Base-by-base conservation (phyloP, 2,329 filamentous ascomycete genomes). In the Fusarium bulbicola region DNA sequence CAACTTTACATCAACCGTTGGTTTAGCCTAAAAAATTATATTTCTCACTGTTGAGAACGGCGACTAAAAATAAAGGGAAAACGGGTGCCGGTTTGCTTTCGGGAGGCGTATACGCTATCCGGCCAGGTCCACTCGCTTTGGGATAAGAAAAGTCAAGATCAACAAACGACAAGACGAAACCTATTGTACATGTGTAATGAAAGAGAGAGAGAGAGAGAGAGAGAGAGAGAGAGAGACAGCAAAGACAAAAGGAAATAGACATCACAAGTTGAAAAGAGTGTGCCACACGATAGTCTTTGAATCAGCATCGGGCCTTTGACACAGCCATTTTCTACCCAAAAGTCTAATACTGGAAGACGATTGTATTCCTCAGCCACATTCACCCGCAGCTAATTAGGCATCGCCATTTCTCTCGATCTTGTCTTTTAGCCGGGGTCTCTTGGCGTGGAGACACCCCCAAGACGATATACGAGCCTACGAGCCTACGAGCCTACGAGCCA, bases 21-120 rank as follows among this genome's bases (percentile, higher is more conserved):
- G 13, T 30, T 58, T 45, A 62, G 54, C 63, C 59, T 32, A 54
- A 56, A 49, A 63, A n/a, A 30, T 14, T 18, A 15, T 30, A 36
- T 47, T 30, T 42, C 39, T 64, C 36, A 47, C 34, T 53, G 16
- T 50, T 28, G 57, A 42, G 66, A 73, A 62, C 64, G 59, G 64
- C 46, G 59, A 42, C 47, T 63, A 63, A 59, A 59, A 59, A 36
- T 37, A 59, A 28, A 53, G 30, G 42, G 24, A 37, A 65, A 46
- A 60, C 60, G 57, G 57, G 70, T 70, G 52, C 54, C 52, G 66
- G 69, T 66, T 73, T 70, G 60, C 60, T 66, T 57, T 70, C 65
- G 53, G 62, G 66, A 68, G 70, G 66, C 70, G 70, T 70, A 46
- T 73, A 54, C 56, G 66, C 65, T 70, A 73, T 56, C 63, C 32